Conservation (phyloP, 2,329 filamentous ascomycete genomes). For the Aspergillus phoenicis region DNA sequence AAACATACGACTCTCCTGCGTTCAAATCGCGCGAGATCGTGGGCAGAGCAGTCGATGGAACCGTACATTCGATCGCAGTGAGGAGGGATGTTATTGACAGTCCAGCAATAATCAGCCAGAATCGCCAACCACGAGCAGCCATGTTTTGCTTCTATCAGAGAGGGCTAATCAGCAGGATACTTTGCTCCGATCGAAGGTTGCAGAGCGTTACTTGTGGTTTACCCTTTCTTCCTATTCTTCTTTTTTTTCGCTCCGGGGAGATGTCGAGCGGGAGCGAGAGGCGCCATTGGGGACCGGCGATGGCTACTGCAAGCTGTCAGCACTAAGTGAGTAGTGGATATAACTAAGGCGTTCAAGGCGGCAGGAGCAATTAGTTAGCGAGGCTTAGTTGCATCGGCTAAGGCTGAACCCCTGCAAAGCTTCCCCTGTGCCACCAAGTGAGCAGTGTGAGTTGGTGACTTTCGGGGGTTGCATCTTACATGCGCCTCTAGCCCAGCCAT, state of each 20-base stretch:
- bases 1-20: constrained; percentile 35
- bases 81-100: constrained; percentile 33
- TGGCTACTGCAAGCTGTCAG: background rate
- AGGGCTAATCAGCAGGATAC: too few relatives aligned
- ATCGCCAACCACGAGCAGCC: background rate
- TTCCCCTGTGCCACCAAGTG: too few relatives aligned
- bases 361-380: too few relatives aligned
- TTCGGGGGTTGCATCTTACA: too few relatives aligned
- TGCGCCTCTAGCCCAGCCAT: too few relatives aligned
- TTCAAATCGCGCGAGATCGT: constrained; percentile 41
- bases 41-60: constrained; percentile 46
- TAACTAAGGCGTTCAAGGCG: too few relatives aligned
- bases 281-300: background rate
- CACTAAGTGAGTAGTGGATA: too few relatives aligned
- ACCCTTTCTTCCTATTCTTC: background rate
- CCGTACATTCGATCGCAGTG: constrained; percentile 40
- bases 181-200: background rate
- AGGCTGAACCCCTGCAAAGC: too few relatives aligned
- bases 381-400: too few relatives aligned
- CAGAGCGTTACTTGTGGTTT: background rate
- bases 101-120: constrained; percentile 32
- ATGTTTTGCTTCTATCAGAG: background rate
- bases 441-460: too few relatives aligned
- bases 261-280: background rate
- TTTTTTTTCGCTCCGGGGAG: background rate